phyloP scores from a whole-genome alignment of 1,139 yeast species.

The Taphrina deformans region DNA sequence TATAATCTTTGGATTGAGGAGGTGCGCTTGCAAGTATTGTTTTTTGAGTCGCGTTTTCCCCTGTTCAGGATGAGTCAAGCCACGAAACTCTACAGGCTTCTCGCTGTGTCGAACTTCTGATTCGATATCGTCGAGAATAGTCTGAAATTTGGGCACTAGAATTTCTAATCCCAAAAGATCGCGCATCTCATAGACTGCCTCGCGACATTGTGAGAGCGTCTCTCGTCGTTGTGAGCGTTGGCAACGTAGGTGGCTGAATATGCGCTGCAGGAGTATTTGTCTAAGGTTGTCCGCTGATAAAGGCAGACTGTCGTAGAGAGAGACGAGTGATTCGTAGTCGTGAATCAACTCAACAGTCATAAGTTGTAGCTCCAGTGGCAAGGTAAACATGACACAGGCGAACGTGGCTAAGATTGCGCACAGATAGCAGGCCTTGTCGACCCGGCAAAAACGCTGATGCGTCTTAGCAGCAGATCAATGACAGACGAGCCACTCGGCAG shows the following conservation, averaged over 20 bases:
- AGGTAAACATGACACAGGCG: neutral
- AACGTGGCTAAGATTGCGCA: too few relatives aligned
- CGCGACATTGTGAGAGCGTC: slow-evolving; percentile 6
- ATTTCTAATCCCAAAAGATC: slow-evolving; percentile 7
- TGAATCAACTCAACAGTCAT: slow-evolving; percentile 10
- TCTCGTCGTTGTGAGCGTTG: neutral
- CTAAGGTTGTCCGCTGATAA: neutral
- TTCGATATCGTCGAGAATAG: slow-evolving; percentile 3
- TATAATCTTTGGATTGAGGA: neutral
- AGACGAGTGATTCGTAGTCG: slow-evolving; percentile 13
- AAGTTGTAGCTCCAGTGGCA: slow-evolving; percentile 15
- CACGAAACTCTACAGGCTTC: slow-evolving; percentile 5
- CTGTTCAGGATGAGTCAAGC: slow-evolving; percentile 13
- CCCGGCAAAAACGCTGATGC: too few relatives aligned
- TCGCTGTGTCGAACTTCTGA: neutral
- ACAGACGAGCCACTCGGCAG: neutral
- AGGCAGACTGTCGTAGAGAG: slow-evolving; percentile 14
- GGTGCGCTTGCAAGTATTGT: neutral
- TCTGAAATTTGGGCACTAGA: slow-evolving; percentile 7
- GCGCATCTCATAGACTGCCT: slow-evolving; percentile 17
- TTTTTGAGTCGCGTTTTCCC: slow-evolving; percentile 7
- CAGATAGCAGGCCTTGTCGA: too few relatives aligned
- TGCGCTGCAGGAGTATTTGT: neutral
- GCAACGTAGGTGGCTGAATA: neutral
- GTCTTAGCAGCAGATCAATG: neutral